Base-by-base conservation (phyloP, 345 rosid species). In the Arabis alpina region DNA sequence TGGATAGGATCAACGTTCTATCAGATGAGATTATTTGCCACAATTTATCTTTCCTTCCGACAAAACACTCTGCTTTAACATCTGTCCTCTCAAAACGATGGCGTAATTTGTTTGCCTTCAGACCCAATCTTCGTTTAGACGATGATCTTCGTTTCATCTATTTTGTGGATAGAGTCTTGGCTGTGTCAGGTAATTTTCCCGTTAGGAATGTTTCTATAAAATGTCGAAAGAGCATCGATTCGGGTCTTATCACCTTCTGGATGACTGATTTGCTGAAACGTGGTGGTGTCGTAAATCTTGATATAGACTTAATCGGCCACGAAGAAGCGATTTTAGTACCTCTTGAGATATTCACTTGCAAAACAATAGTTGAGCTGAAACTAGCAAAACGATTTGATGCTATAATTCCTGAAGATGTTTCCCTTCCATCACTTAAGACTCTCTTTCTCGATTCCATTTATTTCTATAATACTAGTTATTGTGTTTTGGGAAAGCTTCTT, bases 401-500 rank as follows among this genome's bases (percentile, higher is more conserved):
- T 16, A 3, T 55, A 25, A 8, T 36, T 10, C 61, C 25, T 15
- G 13, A 55, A 0, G 25, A 55, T 55, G 42, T 55, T 15, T 55
- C 12, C 15, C 61, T 55, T 34, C 43, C 43, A 36, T 55, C 61
- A 55, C 61, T 55, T 15, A 55, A 55, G 43, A 15, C n/a, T 15
- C 43, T 55, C 7, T 55, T 1, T 15, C n/a, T 54, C 14, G 4
- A 15, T 8, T 9, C 3, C 0, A 1, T 55, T 55, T 9, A 15
- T 10, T 55, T 55, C 61, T 55, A 55, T 15, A 10, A 36, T 14
- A 55, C 0, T 34, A 12, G 10, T 14, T 55, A 3, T 11, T 61
- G 56, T 63, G 68, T 63, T 34, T 48, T 48, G 44, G 68, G 27
- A 12, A 48, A 47, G 56, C 30, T 63, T 48, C 55, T 63, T 19